These are phyloP conservation scores for Violaceomyces palustris DNA, from an alignment of 1,284 basidiomycete genomes.

Conservation along the genomic window DNA sequence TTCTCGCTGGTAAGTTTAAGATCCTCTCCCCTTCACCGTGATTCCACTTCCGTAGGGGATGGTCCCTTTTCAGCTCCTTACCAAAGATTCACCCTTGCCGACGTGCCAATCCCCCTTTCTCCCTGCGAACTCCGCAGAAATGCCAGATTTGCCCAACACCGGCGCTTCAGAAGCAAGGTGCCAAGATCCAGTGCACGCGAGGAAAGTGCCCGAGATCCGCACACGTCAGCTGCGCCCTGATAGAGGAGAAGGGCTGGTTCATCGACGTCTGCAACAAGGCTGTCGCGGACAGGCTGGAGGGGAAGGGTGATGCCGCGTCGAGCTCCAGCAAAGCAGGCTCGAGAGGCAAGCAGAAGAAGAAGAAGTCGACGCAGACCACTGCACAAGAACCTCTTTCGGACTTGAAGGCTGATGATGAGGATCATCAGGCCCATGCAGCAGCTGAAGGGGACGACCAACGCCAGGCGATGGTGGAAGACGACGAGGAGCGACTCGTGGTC, in stretches of 20 bases:
- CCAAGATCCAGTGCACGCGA: constrained; percentile 87
- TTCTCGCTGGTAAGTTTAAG: constrained; percentile 25
- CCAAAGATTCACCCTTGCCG: background rate
- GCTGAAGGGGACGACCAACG: background rate
- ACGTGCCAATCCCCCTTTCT: background rate
- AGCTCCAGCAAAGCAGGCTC: background rate
- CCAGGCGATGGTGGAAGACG: constrained; percentile 1
- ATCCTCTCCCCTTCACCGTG: background rate
- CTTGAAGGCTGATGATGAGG: background rate
- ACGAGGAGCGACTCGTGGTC: constrained; percentile 40
- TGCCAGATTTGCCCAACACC: constrained; percentile 73
- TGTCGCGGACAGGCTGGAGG: constrained; percentile 43
- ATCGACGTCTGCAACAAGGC: constrained; percentile 31
- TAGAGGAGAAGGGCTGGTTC: constrained; percentile 45
- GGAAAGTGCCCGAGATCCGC: constrained; percentile 88
- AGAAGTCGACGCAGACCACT: constrained; percentile 2
- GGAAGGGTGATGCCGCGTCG: constrained; percentile 7
- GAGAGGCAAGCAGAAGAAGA: constrained; percentile 3
- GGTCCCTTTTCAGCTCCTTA: background rate
- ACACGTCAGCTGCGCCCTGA: constrained; percentile 78
- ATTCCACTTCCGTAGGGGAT: no score
- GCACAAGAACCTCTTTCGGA: no score
- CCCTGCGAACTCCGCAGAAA: constrained; percentile 66
- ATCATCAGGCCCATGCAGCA: background rate
- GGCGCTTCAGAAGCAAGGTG: constrained; percentile 69